phyloP scores from a whole-genome alignment of 1,139 yeast genomes.

The Suhomyces guaymorum region DNA sequence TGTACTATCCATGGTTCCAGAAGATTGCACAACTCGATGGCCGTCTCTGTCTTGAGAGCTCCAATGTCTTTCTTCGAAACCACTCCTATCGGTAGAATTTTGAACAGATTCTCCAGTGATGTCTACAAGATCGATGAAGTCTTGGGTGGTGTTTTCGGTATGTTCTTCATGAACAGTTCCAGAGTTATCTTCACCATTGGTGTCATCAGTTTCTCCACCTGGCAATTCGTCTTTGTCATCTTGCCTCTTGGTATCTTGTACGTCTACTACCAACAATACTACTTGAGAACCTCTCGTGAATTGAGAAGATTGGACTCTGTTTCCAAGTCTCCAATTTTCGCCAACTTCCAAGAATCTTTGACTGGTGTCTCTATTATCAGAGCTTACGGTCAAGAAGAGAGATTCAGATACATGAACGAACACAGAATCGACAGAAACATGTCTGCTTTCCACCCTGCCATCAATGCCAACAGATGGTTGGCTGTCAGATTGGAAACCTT shows the following conservation, averaged over 20 bases:
- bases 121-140: conserved; percentile 89
- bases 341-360: conserved; percentile 94
- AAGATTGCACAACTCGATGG: conserved; percentile 77
- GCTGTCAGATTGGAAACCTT: conserved; percentile 90
- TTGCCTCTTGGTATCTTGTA: conserved; percentile 73
- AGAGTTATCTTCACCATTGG: conserved; percentile 78
- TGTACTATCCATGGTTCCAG: conserved; percentile 85
- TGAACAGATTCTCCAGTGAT: conserved; percentile 93
- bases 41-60: conserved; percentile 76
- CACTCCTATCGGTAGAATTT: conserved; percentile 91
- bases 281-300: conserved; percentile 88
- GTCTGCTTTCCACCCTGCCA: conserved; percentile 91
- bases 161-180: conserved; percentile 71
- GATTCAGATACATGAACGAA: conserved; percentile 76
- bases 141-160: conserved; percentile 78
- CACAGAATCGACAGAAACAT: conserved; percentile 79
- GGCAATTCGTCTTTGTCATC: conserved; percentile 76
- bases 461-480: conserved; percentile 94
- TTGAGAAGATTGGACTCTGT: conserved; percentile 92
- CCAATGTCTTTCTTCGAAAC: conserved; percentile 98
- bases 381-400: conserved; percentile 74
- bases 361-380: conserved; percentile 89
- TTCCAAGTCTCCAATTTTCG: conserved; percentile 90
- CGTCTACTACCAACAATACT: conserved; percentile 83
- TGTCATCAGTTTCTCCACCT: conserved; percentile 86